Base-by-base conservation (phyloP, 768 basidiomycete genomes). In the Mrakia blollopis region DNA sequence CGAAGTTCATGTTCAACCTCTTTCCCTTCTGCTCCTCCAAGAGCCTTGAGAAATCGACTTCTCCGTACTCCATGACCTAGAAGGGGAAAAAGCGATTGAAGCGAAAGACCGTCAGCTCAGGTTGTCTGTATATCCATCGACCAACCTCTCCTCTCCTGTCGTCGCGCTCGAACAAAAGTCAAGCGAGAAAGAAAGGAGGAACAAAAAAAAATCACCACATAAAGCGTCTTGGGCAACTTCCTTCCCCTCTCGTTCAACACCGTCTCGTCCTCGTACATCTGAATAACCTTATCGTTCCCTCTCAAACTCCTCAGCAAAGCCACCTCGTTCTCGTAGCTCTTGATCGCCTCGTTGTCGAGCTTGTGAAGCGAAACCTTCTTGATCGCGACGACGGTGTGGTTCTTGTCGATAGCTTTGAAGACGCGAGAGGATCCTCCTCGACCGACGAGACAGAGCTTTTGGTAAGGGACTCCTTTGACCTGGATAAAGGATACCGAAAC, bases 351-450 rank as follows among this genome's bases (percentile, higher is more conserved):
- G 3, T 89, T 83, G 80, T 98, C 96, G 69, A 80, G 80, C 82
- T 91, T 90, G 83, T 96, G 93, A 30, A 98, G 86, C 23, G 91
- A 89, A 52, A 98, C 95, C 74, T 91, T 90, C 83, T 99, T 99
- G 82, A 99, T 88, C 14, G 96, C 96, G 81, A 88, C 93, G 50
- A 98, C 86, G 81, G 92, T 90, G 47, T 88, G 91, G 65, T 87
- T 85, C 57, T 87, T 85, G 81, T 89, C 91, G 82, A 98, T 87
- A 11, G 97, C 94, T 32, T 93, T 91, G 83, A 90, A 99, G 57
- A 99, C 96, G 68, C 92, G 91, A n/a, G 94, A 97, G 13, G 94
- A 91, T 0, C 96, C 96, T 61, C 96, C 96, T 81, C 91, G 92
- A 57, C 96, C 96, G 74, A 98, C 90, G 84, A 92, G 86, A 81